Evolutionary conservation across 1,284 basidiomycete species (phyloP), one percentile per base, ranked within the genome.

Genomic region (Naganishia cerealis): DNA sequence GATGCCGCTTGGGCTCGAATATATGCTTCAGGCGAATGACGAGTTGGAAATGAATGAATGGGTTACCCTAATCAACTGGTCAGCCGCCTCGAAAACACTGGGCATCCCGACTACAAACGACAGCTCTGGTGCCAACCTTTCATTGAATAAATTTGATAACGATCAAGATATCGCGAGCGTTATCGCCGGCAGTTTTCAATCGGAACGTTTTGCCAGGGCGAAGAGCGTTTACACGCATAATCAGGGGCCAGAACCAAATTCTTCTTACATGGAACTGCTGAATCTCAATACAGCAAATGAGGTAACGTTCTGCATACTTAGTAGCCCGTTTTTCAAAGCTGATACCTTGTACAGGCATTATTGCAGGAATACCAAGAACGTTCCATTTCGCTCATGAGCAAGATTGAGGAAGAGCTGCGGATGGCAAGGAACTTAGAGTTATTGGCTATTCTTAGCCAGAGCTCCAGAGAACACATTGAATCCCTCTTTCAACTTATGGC

Each of bases 41-140:
- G 88, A 90, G 73, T 80, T 82, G 58, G 90, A 94, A 71, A 86
- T 93, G 84, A 91, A 95, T 76, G 87, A 90, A 71, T 99, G 95
- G 95, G 88, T 98, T 72, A 86, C 89, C 40, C 85, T 87, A 54
- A 93, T 99, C 78, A 99, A 99, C 80, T 98, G 96, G 77, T 94
- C 92, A 8, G 90, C 92, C 70, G 85, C 91, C 9, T 98, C 62
- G 42, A 68, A 68, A 43, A 68, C 67, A 18, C 54, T 57, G 3
- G 48, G 40, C 9, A 65, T 68, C 9, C 42, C 67, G 4, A 68
- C 62, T 24, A 63, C 62, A 21, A 56, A 8, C 9, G 16, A 38
- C 15, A 50, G 50, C 16, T 24, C 55, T 16, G 6, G 9, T 18
- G 15, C 50, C 12, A n/a, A 18, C 15, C 39, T 16, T 9, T 1